Base-by-base conservation (phyloP, 176 grass and related monocot genomes). In the Hsuehochloa calcarea region DNA sequence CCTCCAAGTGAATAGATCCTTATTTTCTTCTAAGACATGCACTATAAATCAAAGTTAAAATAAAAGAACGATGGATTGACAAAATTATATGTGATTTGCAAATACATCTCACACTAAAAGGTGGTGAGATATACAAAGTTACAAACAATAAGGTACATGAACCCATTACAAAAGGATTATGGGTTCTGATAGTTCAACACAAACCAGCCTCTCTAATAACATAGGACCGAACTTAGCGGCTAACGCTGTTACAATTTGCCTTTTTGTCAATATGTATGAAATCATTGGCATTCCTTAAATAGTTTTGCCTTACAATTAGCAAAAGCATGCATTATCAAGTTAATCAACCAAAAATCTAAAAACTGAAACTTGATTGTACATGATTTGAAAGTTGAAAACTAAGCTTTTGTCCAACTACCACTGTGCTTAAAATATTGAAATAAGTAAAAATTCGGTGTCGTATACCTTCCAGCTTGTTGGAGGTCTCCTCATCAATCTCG, bases 381-480 rank as follows among this genome's bases (percentile, higher is more conserved):
- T 65, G 10, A 70, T 77, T 5, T n/a, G 62, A 40, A 22, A 47
- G 22, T 15, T 79, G 16, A 31, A 75, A 27, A 26, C 13, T 52
- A 85, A 31, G 23, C 10, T 44, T 52, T 15, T 5, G 56, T 3
- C 72, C 64, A 76, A 37, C 43, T 55, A 43, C 39, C 61, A 0
- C 35, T 8, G 19, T 47, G 16, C 9, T 0, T 59, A 11, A 51
- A 39, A 69, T 11, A 61, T 27, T 27, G 45, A 80, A 86, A 6
- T 2, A 25, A 51, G 19, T 56, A 45, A 19, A 16, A 8, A 19
- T 69, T 77, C 14, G 0, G 10, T 8, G 45, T 0, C 1, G 20
- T 31, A 0, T 64, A 98, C 93, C 96, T 99, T 99, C 93, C 14
- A 96, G 91, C 78, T 96, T 96, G 75, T 91, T 94, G 31, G 96